These are phyloP conservation scores for Trametes meyenii DNA, from an alignment of 768 basidiomycete genomes.

Conservation along the genomic window DNA sequence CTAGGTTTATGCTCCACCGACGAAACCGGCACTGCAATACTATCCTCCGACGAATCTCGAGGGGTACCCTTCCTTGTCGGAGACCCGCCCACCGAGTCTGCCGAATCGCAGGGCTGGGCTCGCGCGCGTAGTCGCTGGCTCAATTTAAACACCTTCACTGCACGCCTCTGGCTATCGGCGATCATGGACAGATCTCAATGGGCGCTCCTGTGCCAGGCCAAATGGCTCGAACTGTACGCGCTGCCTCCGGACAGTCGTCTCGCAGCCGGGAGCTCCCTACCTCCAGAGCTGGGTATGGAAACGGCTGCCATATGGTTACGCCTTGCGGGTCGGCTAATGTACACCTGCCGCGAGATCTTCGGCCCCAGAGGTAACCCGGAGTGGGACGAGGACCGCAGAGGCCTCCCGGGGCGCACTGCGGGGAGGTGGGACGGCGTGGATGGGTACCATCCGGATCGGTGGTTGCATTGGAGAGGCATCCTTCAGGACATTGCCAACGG, in stretches of 20 bases:
- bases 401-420: slow-evolving; percentile 12
- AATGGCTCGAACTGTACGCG: slow-evolving; percentile 6
- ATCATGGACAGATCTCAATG: slow-evolving; percentile 8
- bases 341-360: slow-evolving; percentile 1
- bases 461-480: slow-evolving; percentile 21
- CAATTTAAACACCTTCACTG: slow-evolving; percentile 14
- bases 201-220: slow-evolving; percentile 19
- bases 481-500: background rate
- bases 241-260: background rate
- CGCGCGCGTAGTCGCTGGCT: background rate
- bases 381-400: slow-evolving; percentile 1
- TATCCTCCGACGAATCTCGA: background rate
- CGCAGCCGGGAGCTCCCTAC: background rate
- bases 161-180: slow-evolving; percentile 14
- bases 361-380: slow-evolving; percentile 21
- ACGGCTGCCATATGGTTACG: slow-evolving; percentile 7
- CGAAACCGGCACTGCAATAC: too few relatives aligned
- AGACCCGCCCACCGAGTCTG: background rate
- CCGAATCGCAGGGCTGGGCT: background rate
- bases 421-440: slow-evolving; percentile 21
- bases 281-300: slow-evolving; percentile 11
- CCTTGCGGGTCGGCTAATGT: slow-evolving; percentile 15
- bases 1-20: too few relatives aligned
- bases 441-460: slow-evolving; percentile 20
- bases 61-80: slow-evolving; percentile 1